Conservation (phyloP, 2,329 filamentous ascomycete species). For the Epichloe amarillans region DNA sequence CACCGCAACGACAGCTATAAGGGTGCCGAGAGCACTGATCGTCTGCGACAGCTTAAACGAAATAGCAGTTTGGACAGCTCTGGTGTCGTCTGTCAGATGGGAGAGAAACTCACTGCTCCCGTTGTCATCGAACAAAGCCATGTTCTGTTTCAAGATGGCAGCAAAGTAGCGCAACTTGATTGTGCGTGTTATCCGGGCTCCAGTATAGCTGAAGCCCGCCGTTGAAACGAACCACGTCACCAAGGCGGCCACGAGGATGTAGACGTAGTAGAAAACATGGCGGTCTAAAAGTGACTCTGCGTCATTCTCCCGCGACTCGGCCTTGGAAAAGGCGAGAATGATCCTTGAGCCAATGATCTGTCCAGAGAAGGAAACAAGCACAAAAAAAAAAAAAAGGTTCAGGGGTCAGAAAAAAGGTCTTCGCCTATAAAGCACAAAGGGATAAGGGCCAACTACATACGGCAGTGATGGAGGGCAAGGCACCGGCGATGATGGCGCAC, state of each 20-base stretch:
- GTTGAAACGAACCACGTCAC: conserved; percentile 18
- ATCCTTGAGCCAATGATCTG: not conserved
- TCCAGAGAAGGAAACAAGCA: not conserved
- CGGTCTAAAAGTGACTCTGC: too few relatives aligned
- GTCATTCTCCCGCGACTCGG: too few relatives aligned
- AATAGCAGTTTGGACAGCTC: not conserved
- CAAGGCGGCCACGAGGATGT: conserved; percentile 19
- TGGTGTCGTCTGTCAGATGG: not conserved
- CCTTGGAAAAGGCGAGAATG: too few relatives aligned
- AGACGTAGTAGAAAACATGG: conserved; percentile 3
- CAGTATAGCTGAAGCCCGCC: conserved; percentile 7
- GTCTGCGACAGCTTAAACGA: not conserved
- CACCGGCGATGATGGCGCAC: not conserved
- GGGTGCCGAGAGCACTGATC: not conserved
- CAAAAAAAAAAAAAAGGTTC: not conserved
- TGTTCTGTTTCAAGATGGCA: conserved; percentile 17
- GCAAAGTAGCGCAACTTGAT: conserved; percentile 9
- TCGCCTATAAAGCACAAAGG: not conserved
- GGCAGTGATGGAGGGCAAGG: not conserved
- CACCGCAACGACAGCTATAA: not conserved
- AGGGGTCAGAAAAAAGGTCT: not conserved
- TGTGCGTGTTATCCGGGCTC: not conserved
- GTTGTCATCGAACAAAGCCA: conserved; percentile 19
- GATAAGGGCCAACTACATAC: not conserved
- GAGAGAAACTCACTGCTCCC: conserved; percentile 10